These are phyloP conservation scores for Gossypium longicalyx DNA, from an alignment of 345 rosid genomes.

Conservation along the genomic window DNA sequence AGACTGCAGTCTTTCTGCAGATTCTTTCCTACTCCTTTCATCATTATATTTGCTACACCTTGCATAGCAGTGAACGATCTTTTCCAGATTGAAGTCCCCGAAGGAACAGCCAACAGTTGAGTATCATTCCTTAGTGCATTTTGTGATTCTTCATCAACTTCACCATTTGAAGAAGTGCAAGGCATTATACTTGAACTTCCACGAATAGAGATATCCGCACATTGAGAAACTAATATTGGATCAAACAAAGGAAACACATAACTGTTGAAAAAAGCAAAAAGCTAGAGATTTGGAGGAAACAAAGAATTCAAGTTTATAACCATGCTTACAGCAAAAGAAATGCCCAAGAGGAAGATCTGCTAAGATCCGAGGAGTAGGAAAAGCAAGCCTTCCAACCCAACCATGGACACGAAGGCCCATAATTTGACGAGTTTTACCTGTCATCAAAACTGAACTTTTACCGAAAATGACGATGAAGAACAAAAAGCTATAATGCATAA, in stretches of 20 bases:
- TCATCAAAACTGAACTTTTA: neutral
- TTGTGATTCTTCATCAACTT: conserved; percentile 2
- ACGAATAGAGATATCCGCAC: neutral
- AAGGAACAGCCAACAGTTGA: neutral
- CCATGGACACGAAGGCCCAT: neutral
- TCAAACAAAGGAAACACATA: neutral
- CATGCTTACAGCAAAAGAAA: conserved; percentile 8
- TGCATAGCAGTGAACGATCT: neutral
- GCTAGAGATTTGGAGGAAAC: neutral
- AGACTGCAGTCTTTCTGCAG: neutral
- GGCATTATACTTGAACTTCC: neutral
- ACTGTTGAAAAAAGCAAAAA: neutral
- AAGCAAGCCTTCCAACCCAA: conserved; percentile 12
- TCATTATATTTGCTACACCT: neutral
- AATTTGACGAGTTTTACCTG: neutral
- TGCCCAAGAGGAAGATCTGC: neutral
- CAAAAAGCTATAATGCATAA: neutral
- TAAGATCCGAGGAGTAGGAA: conserved; percentile 7
- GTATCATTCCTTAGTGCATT: neutral
- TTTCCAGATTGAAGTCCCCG: conserved; percentile 1
- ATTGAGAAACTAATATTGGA: neutral
- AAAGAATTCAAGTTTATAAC: neutral
- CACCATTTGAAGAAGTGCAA: neutral
- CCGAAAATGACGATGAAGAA: neutral
- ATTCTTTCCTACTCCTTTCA: neutral